Base-by-base conservation (phyloP, 2,329 filamentous ascomycete genomes). In the Tricladium varicosporioides region DNA sequence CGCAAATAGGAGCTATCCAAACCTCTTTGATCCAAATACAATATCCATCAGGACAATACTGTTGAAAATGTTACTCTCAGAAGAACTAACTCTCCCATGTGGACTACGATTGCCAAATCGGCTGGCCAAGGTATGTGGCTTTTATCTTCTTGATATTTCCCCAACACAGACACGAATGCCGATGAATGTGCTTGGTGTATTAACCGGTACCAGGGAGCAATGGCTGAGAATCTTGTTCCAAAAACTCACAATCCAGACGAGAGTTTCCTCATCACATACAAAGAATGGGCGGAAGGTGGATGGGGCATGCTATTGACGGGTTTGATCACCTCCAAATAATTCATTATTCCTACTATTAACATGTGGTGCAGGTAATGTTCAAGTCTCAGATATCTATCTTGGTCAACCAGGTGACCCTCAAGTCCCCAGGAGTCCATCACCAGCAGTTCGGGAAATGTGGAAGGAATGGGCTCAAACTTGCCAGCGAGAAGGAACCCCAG, bases 31-130 rank as follows among this genome's bases (percentile, higher is more conserved):
- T n/a, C n/a, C n/a, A n/a, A n/a, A n/a, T n/a, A n/a, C n/a, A n/a
- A n/a, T n/a, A n/a, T n/a, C n/a, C n/a, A n/a, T n/a, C n/a, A n/a
- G n/a, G n/a, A n/a, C n/a, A n/a, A n/a, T n/a, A n/a, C n/a, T n/a
- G n/a, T 40, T 13, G n/a, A 60, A 27, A 8, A 64, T 65, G 64
- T 43, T 61, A 19, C 40, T 63, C 10, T 57, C 60, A 16, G 15
- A 64, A 48, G 53, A 63, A 51, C 42, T 64, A 9, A 51, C 40
- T 32, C 40, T 66, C 11, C 78, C 79, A 59, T 82, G 80, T 65
- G 83, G 83, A 1, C 72, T 86, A 22, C 75, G 73, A 0, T 67
- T 85, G 2, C 79, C 79, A 2, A 85, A 85, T 63, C 78, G 82
- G 5, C 73, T 86, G 1, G 73, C 68, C 49, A 78, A 78, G 59